Base-by-base conservation (phyloP, 345 rosid species). In the Balakata baccata region DNA sequence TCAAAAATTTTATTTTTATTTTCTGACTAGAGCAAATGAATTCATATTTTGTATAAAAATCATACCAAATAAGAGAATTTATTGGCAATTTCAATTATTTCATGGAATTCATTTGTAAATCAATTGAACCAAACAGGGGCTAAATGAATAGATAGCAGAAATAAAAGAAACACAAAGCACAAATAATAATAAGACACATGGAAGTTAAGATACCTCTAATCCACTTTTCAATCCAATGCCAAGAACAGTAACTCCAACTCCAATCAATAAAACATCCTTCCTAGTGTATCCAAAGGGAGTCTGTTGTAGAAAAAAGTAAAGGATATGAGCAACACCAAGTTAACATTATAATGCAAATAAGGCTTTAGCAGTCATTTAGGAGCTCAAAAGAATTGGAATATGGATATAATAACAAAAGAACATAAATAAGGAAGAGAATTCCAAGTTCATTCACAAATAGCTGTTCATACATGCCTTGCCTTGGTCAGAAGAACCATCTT, bases 251-350 rank as follows among this genome's bases (percentile, higher is more conserved):
- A 94, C 86, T 75, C 97, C 98, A 7, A 94, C 50, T 75, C 97
- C 98, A 70, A 94, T 90, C 87, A 92, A 76, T 45, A 94, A 43
- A 72, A 92, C 98, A 81, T 94, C 97, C 82, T 94, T 94, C 81
- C 97, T 89, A 60, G 88, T 77, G 84, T 92, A 89, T 74, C 98
- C 97, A 73, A 94, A 94, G 49, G 97, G 92, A 22, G 88, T 78
- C 96, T 82, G 86, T 72, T 50, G 16, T 29, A 75, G 76, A 34
- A 74, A 78, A 23, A 71, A 41, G 45, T 17, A 70, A 46, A 70
- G 53, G 45, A 77, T 16, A 64, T 43, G 53, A 58, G 43, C 11
- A 73, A 22, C 50, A 45, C 59, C 25, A 58, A 57, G 63, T 74
- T 13, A 56, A 59, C 8, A 39, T 37, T 38, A 59, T 22, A 18